A percentile compares a stretch with the other conserved stretches of the same genome.
Evolutionary conservation across 345 rosid genomes (phyloP).

Genomic region (Turnera subulata): DNA sequence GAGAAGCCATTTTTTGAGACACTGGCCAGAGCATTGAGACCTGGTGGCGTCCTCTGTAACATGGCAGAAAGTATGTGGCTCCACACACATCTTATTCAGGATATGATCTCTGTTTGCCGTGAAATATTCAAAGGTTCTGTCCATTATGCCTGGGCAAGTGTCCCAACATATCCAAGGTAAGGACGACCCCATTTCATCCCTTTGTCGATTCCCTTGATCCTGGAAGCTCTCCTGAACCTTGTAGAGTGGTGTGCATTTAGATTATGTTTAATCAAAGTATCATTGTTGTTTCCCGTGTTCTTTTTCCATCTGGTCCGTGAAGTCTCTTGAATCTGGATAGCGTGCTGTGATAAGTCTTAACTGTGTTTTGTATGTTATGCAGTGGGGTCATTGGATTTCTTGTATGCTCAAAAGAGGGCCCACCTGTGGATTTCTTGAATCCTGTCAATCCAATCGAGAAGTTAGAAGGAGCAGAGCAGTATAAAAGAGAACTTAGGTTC

Average conservation of each 20-base stretch:
- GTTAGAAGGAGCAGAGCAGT: slow-evolving; percentile 57
- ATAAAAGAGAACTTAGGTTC: slow-evolving; percentile 66
- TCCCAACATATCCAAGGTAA: slow-evolving; percentile 97
- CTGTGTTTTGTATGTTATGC: slow-evolving; percentile 13
- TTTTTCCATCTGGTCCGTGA: too few relatives aligned
- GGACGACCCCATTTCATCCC: background rate
- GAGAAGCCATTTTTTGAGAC: slow-evolving; percentile 93
- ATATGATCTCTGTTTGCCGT: slow-evolving; percentile 64
- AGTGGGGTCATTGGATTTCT: slow-evolving; percentile 92
- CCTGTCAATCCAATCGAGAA: slow-evolving; percentile 91
- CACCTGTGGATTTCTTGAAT: slow-evolving; percentile 68
- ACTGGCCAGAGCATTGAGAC: slow-evolving; percentile 71
- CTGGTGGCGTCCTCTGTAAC: slow-evolving; percentile 93
- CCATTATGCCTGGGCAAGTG: slow-evolving; percentile 92
- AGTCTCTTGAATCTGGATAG: too few relatives aligned
- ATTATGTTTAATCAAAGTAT: background rate
- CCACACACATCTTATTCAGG: slow-evolving; percentile 89
- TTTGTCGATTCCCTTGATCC: background rate
- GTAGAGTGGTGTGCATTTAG: background rate
- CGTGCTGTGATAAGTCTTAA: too few relatives aligned
- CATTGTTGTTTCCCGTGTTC: too few relatives aligned
- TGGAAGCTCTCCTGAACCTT: background rate
- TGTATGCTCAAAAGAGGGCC: slow-evolving; percentile 77
- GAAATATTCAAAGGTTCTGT: slow-evolving; percentile 82
- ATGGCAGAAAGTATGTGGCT: slow-evolving; percentile 99